Conservation (phyloP, 2,329 filamentous ascomycete genomes). For the Fusarium redolens region DNA sequence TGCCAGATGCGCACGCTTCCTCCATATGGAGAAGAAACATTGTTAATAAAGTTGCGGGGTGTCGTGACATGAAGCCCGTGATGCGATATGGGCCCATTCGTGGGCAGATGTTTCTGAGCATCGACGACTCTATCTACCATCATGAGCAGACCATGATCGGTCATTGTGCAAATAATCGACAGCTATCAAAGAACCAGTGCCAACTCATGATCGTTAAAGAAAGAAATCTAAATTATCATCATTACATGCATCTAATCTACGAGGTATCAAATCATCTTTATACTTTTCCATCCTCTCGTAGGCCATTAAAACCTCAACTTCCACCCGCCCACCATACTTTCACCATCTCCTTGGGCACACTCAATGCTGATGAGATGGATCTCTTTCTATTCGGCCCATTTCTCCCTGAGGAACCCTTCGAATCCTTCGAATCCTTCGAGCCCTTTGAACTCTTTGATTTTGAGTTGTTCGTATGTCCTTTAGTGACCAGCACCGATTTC, state of each 20-base stretch:
- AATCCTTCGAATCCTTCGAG: neutral
- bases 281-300: constrained; percentile 27
- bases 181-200: neutral
- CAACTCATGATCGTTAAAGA: neutral
- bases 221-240: constrained; percentile 19
- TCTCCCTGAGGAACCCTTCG: constrained; percentile 1
- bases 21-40: neutral
- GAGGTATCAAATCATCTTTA: constrained; percentile 16
- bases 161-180: neutral
- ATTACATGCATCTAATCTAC: constrained; percentile 24
- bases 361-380: constrained; percentile 31
- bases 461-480: constrained; percentile 13
- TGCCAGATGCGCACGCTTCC: neutral
- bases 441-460: constrained; percentile 15
- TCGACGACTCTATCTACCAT: neutral
- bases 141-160: neutral
- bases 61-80: neutral
- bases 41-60: neutral
- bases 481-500: constrained; percentile 36
- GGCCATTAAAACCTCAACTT: neutral
- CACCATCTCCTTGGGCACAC: constrained; percentile 39
- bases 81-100: neutral
- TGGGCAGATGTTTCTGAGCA: neutral
- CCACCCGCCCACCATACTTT: constrained; percentile 44
- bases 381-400: constrained; percentile 31